Conservation (phyloP, 2,329 filamentous ascomycete genomes). For the Fusarium sp. region DNA sequence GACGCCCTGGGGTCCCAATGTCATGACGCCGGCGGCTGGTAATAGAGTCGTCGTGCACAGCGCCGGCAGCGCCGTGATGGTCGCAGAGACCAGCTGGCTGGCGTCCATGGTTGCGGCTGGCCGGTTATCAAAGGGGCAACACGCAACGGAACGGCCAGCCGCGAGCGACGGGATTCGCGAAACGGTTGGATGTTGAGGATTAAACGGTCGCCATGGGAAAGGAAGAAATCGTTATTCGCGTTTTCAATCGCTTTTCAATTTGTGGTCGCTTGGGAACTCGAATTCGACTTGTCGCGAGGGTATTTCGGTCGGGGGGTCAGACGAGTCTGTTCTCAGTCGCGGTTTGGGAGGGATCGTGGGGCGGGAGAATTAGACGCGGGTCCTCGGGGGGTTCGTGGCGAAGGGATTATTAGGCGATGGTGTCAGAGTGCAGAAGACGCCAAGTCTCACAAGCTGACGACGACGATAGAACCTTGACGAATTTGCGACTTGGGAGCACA, state of each 20-base stretch:
- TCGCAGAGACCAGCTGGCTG: slow-evolving; percentile 38
- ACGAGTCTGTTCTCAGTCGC: slow-evolving; percentile 23
- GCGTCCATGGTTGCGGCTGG: slow-evolving; percentile 44
- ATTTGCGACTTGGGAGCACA: not conserved
- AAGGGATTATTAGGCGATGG: slow-evolving; percentile 16
- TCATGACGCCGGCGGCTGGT: slow-evolving; percentile 59
- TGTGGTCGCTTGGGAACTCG: not conserved
- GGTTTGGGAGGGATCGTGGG: slow-evolving; percentile 29
- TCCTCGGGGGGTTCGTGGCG: slow-evolving; percentile 16
- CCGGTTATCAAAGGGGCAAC: slow-evolving; percentile 32
- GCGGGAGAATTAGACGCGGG: slow-evolving; percentile 24
- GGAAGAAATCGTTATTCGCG: not conserved
- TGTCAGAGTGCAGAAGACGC: slow-evolving; percentile 10
- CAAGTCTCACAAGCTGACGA: not conserved
- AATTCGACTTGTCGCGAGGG: slow-evolving; percentile 8
- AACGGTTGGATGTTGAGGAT: slow-evolving; percentile 20
- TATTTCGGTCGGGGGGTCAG: slow-evolving; percentile 6
- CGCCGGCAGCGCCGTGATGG: slow-evolving; percentile 46
- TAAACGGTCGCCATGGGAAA: slow-evolving; percentile 40
- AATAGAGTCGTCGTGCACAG: slow-evolving; percentile 58
- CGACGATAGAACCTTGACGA: not conserved
- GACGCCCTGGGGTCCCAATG: slow-evolving; percentile 62
- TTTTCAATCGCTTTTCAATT: slow-evolving; percentile 5
- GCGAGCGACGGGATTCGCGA: slow-evolving; percentile 41
- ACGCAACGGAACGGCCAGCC: slow-evolving; percentile 42